Conservation (phyloP, 805 yeast species). For the Candida oleophila region DNA sequence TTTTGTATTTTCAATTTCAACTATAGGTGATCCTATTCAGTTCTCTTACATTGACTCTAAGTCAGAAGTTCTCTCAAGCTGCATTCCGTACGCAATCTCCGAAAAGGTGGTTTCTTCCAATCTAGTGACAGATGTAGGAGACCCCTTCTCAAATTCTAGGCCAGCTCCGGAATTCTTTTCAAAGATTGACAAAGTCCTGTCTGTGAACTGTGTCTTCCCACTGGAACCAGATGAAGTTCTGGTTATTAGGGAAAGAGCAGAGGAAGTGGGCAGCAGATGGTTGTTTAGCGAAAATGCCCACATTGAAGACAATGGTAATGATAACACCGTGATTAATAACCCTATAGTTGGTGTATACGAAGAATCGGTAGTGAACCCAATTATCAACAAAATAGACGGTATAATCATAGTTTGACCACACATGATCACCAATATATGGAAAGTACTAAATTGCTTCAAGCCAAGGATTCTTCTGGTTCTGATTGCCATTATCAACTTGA, state of each 20-base stretch:
- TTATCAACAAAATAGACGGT: conserved; percentile 68
- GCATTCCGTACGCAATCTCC: not conserved
- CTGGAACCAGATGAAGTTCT: conserved; percentile 2
- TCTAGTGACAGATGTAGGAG: not conserved
- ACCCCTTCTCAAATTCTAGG: not conserved
- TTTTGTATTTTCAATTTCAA: no score
- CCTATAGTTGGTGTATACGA: conserved; percentile 49
- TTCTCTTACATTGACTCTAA: not conserved
- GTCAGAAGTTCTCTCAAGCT: not conserved
- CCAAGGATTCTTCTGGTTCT: conserved; percentile 76
- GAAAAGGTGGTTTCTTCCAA: not conserved
- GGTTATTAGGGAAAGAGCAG: conserved; percentile 9
- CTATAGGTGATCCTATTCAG: no score
- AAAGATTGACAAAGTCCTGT: not conserved
- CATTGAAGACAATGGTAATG: conserved; percentile 79
- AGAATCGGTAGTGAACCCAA: conserved; percentile 44
- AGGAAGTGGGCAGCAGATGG: conserved; percentile 22
- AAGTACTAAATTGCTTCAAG: conserved; percentile 74
- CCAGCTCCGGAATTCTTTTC: not conserved
- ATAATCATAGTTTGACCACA: conserved; percentile 75
- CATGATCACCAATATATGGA: conserved; percentile 81
- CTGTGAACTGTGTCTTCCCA: not conserved
- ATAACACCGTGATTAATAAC: conserved; percentile 61
- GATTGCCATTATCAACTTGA: conserved; percentile 69
- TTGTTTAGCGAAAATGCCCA: conserved; percentile 80